Base-by-base conservation (phyloP, 2,329 filamentous ascomycete genomes). In the Neurospora sp. region DNA sequence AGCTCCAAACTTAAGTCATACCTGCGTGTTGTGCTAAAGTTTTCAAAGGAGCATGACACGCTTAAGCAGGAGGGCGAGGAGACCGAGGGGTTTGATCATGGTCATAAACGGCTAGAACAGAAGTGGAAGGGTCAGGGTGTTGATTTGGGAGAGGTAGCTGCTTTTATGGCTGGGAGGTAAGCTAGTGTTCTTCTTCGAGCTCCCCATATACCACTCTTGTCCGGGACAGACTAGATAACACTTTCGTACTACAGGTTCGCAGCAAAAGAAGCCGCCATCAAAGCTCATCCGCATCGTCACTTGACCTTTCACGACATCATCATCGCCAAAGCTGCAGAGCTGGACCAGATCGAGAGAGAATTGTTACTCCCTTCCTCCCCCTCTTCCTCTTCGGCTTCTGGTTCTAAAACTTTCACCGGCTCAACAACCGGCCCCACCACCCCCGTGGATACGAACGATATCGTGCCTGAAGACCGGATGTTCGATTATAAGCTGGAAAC, bases 261-360 rank as follows among this genome's bases (percentile, higher is more conserved):
- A 1, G 91, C 90, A 8, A 93, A 93, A 77, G 92, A 93, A 79
- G 91, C 91, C 1, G 86, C 85, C 68, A 89, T 91, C 73, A 93
- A 94, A 80, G 91, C 91, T 2, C 87, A 91, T 73, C 83, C 86
- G 1, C 81, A 84, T n/a, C 82, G 86, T 8, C 79, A 79, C 28
- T 79, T 93, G 33, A 84, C 84, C 1, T 90, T 89, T 78, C 88
- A 90, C 69, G 85, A 90, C 71, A 84, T 93, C 42, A 74, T 81
- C 38, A 85, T 87, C 66, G 70, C 70, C 28, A 72, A 62, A 15
- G 52, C 52, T 36, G 52, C 28, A 4, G 52, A 62, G 17, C 52
- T 62, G 23, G 28, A 62, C 28, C 52, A 62, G 52, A 62, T 62
- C 10, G 28, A 62, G 15, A 62, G 52, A 1, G 52, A 62, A 62